Evolutionary conservation across 345 rosid genomes (phyloP).

Genomic region (Geranium brycei): DNA sequence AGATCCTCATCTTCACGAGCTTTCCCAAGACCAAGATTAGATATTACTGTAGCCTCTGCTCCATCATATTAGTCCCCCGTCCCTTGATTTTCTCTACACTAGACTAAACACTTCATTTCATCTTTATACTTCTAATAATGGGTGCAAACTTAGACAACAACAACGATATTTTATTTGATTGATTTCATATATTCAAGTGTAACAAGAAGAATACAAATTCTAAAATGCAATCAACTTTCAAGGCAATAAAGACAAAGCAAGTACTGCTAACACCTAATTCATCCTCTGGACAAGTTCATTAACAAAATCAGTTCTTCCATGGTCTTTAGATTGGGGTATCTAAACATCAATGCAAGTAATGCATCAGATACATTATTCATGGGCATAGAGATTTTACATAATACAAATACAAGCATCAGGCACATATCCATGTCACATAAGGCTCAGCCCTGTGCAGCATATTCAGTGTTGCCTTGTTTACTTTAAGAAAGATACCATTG

Average conservation of each 20-base stretch:
- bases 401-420: not conserved
- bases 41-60: slow-evolving; percentile 18
- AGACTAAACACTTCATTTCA: too few species aligned
- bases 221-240: not conserved
- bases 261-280: slow-evolving; percentile 32
- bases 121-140: too few species aligned
- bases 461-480: too few species aligned
- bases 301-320: slow-evolving; percentile 64
- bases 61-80: not conserved
- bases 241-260: slow-evolving; percentile 1
- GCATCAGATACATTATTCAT: not conserved
- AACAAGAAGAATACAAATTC: not conserved
- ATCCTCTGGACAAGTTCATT: slow-evolving; percentile 76
- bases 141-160: too few species aligned
- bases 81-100: too few species aligned
- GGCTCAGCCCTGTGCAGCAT: too few species aligned
- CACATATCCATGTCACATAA: slow-evolving; percentile 33
- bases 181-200: too few species aligned
- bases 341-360: slow-evolving; percentile 18
- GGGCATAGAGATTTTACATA: not conserved
- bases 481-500: slow-evolving; percentile 54
- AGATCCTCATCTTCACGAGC: slow-evolving; percentile 73
- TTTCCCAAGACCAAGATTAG: slow-evolving; percentile 47
- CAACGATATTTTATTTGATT: too few species aligned
- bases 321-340: slow-evolving; percentile 87